These are phyloP conservation scores for Tylopilus vinaceipallidus DNA, from an alignment of 768 basidiomycete genomes.

Conservation along the genomic window DNA sequence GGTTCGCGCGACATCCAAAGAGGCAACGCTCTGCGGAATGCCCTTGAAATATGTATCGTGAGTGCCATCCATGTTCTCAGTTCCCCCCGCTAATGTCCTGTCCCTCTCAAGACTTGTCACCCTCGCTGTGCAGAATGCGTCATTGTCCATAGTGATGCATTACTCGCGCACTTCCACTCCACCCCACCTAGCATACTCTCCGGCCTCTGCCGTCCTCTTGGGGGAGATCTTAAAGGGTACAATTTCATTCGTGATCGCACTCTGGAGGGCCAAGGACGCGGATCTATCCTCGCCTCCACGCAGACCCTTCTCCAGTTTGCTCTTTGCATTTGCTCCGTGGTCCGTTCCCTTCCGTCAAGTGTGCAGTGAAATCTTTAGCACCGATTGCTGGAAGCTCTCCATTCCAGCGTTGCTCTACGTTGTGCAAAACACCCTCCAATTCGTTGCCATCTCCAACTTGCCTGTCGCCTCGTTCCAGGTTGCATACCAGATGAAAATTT, in stretches of 20 bases:
- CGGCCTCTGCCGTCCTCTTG: slow-evolving; percentile 89
- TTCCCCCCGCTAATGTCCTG: slow-evolving; percentile 4
- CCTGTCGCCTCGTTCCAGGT: slow-evolving; percentile 98
- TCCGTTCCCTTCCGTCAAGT: slow-evolving; percentile 53
- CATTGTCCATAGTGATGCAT: slow-evolving; percentile 96
- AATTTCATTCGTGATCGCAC: slow-evolving; percentile 90
- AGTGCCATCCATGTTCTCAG: slow-evolving; percentile 30
- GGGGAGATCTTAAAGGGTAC: slow-evolving; percentile 93
- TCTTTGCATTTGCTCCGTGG: slow-evolving; percentile 44
- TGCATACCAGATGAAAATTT: slow-evolving; percentile 97
- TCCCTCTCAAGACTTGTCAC: slow-evolving; percentile 60
- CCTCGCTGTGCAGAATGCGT: slow-evolving; percentile 92
- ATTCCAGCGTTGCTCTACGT: slow-evolving; percentile 95
- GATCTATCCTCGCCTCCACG: slow-evolving; percentile 42
- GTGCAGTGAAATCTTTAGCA: slow-evolving; percentile 75
- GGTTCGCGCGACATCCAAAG: slow-evolving; percentile 18
- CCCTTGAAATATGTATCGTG: slow-evolving; percentile 82
- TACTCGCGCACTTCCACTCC: slow-evolving; percentile 92
- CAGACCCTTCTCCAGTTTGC: slow-evolving; percentile 36
- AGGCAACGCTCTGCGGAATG: slow-evolving; percentile 63
- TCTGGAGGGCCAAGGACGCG: slow-evolving; percentile 46
- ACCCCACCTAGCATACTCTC: slow-evolving; percentile 79
- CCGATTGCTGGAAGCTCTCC: slow-evolving; percentile 96
- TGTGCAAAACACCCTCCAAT: slow-evolving; percentile 96
- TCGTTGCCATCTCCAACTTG: slow-evolving; percentile 92